A percentile compares a stretch with the other conserved stretches of the same genome.
phyloP scores from a whole-genome alignment of 257 asterid genomes.

The Pogostemon cablin region DNA sequence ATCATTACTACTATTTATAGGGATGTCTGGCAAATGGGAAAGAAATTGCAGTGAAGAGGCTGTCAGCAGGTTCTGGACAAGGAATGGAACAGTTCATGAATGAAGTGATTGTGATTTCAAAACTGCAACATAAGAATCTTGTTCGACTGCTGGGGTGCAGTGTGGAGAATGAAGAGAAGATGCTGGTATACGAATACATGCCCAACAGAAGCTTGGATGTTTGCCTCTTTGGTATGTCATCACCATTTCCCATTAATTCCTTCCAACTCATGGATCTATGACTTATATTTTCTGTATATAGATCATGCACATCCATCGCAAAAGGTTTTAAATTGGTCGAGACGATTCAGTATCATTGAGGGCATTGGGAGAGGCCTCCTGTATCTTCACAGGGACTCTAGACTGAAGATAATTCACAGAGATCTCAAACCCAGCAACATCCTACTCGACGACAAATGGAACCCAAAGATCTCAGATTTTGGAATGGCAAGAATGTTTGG shows the following conservation, averaged over 20 bases:
- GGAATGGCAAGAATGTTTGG: conserved; percentile 30
- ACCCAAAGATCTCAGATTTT: conserved; percentile 27
- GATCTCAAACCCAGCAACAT: conserved; percentile 26
- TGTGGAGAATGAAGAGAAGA: conserved; percentile 18
- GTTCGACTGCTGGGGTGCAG: conserved; percentile 15
- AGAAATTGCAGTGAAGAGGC: conserved; percentile 23
- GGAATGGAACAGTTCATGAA: conserved; percentile 21
- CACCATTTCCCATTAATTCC: background rate
- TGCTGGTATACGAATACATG: conserved; percentile 22
- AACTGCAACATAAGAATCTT: conserved; percentile 25
- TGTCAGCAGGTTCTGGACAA: conserved; percentile 8
- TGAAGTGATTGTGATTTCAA: conserved; percentile 18
- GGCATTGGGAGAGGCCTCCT: conserved; percentile 36
- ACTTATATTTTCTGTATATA: background rate
- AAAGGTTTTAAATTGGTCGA: conserved; percentile 21
- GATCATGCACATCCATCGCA: conserved; percentile 15
- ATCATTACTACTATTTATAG: background rate
- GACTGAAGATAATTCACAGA: conserved; percentile 29
- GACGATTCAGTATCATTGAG: conserved; percentile 25
- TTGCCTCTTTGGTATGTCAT: conserved; percentile 9
- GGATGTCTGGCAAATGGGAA: conserved; percentile 18
- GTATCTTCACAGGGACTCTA: conserved; percentile 33
- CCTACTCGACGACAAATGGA: conserved; percentile 22
- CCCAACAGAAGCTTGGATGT: conserved; percentile 15
- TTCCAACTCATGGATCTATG: background rate